Evolutionary conservation across 305 asterid genomes (phyloP), one percentile per base, ranked within the genome.

Genomic region (Fraxinus velutina): DNA sequence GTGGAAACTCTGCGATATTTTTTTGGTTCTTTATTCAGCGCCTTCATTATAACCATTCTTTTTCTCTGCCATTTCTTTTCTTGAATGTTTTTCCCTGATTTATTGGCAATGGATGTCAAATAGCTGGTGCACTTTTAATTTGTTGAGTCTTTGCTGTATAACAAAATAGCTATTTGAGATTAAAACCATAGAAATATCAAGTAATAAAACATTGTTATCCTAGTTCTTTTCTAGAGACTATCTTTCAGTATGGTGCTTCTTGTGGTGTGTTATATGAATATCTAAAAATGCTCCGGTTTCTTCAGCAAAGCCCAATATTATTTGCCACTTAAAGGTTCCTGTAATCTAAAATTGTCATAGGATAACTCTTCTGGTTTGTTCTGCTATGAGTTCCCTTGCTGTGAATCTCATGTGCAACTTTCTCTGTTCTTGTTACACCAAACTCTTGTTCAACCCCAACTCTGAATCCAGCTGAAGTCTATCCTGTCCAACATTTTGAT

Each of bases 311-410:
- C 29, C 77, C n/a, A 52, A 22, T 32, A 9, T 10, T 79, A 2
- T 6, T 75, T 17, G 30, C 39, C n/a, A 33, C 2, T 75, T 76
- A 21, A 73, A 62, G 64, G 74, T 17, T 34, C 60, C 22, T 73
- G 70, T 39, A 83, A 22, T 75, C 75, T 21, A 75, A 73, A 85
- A 82, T 66, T 30, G 82, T 81, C 76, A 27, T 73, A 19, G 72
- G 83, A 33, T 47, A 74, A 32, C 50, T 79, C 55, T 9, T 10
- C 24, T 30, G 62, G 81, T 76, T 44, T 21, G 81, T 47, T 55
- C 42, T 70, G 42, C 75, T 6, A 30, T 13, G 21, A 68, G 37
- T 29, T 29, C 37, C 39, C 39, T 68, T 27, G 37, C 74, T 32
- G 42, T 70, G 75, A 70, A 15, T 70, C 42, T 70, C 13, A 32